Conservation (phyloP, 176 grass and related monocot species). For the Cenchrus fungigraminus region DNA sequence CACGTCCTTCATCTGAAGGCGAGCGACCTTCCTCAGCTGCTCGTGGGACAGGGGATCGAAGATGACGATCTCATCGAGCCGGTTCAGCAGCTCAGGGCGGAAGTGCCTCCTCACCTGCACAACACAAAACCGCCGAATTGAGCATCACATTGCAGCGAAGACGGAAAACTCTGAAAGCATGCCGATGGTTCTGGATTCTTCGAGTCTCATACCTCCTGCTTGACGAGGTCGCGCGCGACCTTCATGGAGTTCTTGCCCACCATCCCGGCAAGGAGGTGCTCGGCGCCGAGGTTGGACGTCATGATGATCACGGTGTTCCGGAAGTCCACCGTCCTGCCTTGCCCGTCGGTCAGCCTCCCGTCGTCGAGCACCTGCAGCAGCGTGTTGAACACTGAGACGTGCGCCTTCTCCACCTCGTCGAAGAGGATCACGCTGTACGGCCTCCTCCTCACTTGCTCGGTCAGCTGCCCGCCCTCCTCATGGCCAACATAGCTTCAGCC, state of each 20-base stretch:
- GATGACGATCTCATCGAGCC: constrained; percentile 88
- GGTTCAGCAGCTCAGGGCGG: constrained; percentile 87
- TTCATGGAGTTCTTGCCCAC: constrained; percentile 78
- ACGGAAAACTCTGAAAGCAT: neutral
- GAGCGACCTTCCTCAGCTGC: constrained; percentile 86
- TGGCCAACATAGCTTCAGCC: constrained; percentile 84
- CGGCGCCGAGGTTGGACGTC: constrained; percentile 97
- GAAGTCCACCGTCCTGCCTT: constrained; percentile 92
- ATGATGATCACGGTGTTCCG: constrained; percentile 96
- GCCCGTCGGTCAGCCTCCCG: constrained; percentile 85
- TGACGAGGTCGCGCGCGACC: constrained; percentile 68
- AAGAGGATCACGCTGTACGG: constrained; percentile 97
- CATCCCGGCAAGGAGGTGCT: constrained; percentile 93
- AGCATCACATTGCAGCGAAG: neutral
- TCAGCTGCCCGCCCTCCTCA: constrained; percentile 92
- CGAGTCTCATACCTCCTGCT: constrained; percentile 65
- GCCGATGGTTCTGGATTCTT: neutral
- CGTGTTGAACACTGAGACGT: constrained; percentile 89
- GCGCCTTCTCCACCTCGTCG: constrained; percentile 96
- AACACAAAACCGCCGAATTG: constrained; percentile 1
- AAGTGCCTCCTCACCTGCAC: constrained; percentile 91
- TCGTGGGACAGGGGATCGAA: constrained; percentile 90
- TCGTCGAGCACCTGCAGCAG: constrained; percentile 97
- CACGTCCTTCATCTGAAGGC: constrained; percentile 96
- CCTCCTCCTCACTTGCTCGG: constrained; percentile 77